Conservation (phyloP, 169 alveolate genomes). For the Plasmodium falciparum region DNA sequence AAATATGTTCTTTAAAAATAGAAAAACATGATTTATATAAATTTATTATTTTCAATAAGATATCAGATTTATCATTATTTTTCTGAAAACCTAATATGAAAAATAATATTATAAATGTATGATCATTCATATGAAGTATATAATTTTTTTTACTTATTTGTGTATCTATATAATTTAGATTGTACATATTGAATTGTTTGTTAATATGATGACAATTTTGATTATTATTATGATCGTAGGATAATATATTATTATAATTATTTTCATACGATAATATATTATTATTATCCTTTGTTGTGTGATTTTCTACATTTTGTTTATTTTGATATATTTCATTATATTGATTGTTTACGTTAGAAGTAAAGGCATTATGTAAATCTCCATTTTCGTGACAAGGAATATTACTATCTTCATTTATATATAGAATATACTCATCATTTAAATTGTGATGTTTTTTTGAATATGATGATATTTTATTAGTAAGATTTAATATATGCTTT, state of each 20-base stretch:
- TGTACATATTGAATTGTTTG: background rate
- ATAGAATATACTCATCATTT: slow-evolving; percentile 37
- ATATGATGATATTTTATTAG: background rate
- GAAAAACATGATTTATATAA: slow-evolving; percentile 17
- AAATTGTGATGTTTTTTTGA: background rate
- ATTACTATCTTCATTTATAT: slow-evolving; percentile 1
- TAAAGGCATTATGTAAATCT: background rate
- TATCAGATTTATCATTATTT: slow-evolving; percentile 29
- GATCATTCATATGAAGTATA: slow-evolving; percentile 22
- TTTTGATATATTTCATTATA: background rate
- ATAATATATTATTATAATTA: background rate
- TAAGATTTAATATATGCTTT: background rate
- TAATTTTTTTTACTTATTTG: background rate
- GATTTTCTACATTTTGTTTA: background rate
- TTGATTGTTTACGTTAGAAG: background rate
- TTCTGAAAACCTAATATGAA: slow-evolving; percentile 15
- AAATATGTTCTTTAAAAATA: slow-evolving; percentile 49
- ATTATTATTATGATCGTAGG: background rate
- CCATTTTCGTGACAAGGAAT: background rate
- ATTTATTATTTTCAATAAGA: background rate
- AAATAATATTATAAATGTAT: slow-evolving; percentile 37
- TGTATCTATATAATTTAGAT: background rate
- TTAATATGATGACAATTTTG: background rate
- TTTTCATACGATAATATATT: background rate
- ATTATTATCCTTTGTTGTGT: background rate